phyloP scores from a whole-genome alignment of 192 early-diverging fungal species.

The Coemansia sp. region DNA sequence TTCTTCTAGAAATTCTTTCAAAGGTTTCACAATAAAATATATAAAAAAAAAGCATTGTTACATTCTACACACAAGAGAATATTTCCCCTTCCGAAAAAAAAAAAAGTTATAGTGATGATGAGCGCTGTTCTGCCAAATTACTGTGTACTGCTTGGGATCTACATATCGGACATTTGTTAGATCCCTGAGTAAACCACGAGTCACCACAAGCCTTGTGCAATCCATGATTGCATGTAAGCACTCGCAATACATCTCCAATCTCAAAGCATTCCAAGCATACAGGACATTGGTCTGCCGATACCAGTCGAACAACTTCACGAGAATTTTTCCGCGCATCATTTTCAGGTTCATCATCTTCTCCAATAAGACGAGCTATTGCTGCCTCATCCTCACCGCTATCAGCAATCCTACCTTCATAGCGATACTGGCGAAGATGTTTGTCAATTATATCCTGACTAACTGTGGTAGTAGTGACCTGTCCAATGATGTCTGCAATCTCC shows the following conservation, averaged over 20 bases:
- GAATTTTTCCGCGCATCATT: background rate
- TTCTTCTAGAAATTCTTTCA: background rate
- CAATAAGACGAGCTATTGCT: conserved; percentile 13
- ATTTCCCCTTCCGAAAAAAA: background rate
- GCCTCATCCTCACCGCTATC: background rate
- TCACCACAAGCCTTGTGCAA: conserved; percentile 46
- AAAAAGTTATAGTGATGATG: background rate
- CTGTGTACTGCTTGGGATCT: conserved; percentile 31
- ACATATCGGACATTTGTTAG: conserved; percentile 51
- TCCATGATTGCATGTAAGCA: conserved; percentile 39
- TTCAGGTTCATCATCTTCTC: background rate
- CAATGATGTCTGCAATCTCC: conserved; percentile 47
- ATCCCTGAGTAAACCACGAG: conserved; percentile 49
- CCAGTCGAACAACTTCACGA: conserved; percentile 13
- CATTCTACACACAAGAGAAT: background rate
- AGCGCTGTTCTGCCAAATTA: background rate
- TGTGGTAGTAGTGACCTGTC: conserved; percentile 26
- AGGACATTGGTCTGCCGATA: conserved; percentile 45
- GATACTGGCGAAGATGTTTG: conserved; percentile 30
- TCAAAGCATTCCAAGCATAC: conserved; percentile 48
- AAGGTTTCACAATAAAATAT: background rate
- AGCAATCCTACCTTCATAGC: conserved; percentile 8
- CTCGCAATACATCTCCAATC: conserved; percentile 29
- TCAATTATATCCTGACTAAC: conserved; percentile 45
- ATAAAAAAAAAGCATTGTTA: background rate